Evolutionary conservation across 257 asterid species (phyloP).

Genomic region (Plantago ovata): DNA sequence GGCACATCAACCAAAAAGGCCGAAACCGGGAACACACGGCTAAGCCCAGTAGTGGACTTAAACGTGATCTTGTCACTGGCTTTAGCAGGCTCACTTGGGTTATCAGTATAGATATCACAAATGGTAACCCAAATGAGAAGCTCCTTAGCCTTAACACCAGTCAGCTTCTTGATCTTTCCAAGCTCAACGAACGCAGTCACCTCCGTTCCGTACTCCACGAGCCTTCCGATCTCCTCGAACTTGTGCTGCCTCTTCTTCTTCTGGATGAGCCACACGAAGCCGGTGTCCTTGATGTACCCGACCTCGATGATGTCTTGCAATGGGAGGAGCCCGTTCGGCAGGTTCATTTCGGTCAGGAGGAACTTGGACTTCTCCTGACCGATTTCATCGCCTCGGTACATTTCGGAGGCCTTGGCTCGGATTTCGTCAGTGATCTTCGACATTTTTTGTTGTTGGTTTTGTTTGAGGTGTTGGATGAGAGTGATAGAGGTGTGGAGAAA

Average conservation of each 20-base stretch:
- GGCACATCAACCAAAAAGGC: conserved; percentile 41
- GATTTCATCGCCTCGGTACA: conserved; percentile 46
- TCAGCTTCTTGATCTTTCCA: conserved; percentile 39
- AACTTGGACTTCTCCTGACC: conserved; percentile 50
- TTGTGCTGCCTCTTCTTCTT: conserved; percentile 45
- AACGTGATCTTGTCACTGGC: conserved; percentile 56
- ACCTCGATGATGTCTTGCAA: conserved; percentile 49
- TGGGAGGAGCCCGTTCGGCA: conserved; percentile 67
- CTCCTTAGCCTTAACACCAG: conserved; percentile 73
- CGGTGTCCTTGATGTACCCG: conserved; percentile 52
- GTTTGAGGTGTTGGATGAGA: not conserved
- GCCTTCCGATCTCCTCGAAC: conserved; percentile 47
- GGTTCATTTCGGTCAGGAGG: conserved; percentile 42
- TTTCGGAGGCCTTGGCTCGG: conserved; percentile 44
- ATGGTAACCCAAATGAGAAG: conserved; percentile 53
- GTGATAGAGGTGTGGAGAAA: not conserved
- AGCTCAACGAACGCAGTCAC: conserved; percentile 60
- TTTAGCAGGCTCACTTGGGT: conserved; percentile 29
- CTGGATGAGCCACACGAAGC: conserved; percentile 67
- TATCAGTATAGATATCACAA: conserved; percentile 40
- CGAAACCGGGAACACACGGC: conserved; percentile 43
- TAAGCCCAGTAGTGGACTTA: conserved; percentile 56
- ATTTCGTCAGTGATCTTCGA: conserved; percentile 55
- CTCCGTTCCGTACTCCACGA: conserved; percentile 46
- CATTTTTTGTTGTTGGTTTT: conserved; percentile 19